A percentile compares a stretch with the other conserved stretches of the same genome.
Conservation (phyloP, 1,284 basidiomycete genomes). For the Fomitopsis betulina region DNA sequence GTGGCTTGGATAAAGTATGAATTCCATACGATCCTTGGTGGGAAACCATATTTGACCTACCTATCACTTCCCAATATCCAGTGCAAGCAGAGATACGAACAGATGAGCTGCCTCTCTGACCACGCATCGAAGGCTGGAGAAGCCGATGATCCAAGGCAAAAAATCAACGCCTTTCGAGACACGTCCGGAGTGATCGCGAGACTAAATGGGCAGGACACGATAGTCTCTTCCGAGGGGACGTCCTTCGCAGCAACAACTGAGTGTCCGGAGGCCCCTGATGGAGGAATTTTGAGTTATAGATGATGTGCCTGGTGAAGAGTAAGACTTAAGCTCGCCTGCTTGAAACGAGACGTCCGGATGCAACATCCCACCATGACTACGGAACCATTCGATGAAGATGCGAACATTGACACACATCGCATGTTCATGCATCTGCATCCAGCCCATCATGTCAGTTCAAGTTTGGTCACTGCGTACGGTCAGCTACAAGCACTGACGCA, state of each 20-base stretch:
- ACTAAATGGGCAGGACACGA: conserved; percentile 74
- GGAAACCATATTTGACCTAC: conserved; percentile 13
- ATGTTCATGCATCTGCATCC: not conserved
- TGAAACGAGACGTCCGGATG: not conserved
- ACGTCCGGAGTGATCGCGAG: conserved; percentile 63
- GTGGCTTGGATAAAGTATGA: not conserved
- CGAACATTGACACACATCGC: not conserved
- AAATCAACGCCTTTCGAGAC: conserved; percentile 39
- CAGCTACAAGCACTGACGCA: too few relatives aligned
- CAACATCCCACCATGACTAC: not conserved
- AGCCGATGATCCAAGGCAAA: conserved; percentile 31
- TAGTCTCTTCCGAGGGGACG: conserved; percentile 46
- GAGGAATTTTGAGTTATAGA: not conserved
- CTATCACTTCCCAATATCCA: conserved; percentile 41
- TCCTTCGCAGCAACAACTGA: conserved; percentile 48
- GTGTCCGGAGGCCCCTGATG: conserved; percentile 41
- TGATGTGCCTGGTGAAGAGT: not conserved
- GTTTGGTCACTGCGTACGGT: too few relatives aligned
- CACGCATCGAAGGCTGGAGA: conserved; percentile 33
- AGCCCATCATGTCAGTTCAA: too few relatives aligned
- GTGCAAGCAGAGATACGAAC: conserved; percentile 69
- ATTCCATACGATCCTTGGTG: not conserved
- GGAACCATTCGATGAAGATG: not conserved
- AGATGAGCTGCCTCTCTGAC: conserved; percentile 71
- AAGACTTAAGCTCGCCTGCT: not conserved